Percentiles rank a stretch among this genome's conserved stretches.
Evolutionary conservation across 169 alveolate species (phyloP).

Genomic region (Plasmodium coatneyi): DNA sequence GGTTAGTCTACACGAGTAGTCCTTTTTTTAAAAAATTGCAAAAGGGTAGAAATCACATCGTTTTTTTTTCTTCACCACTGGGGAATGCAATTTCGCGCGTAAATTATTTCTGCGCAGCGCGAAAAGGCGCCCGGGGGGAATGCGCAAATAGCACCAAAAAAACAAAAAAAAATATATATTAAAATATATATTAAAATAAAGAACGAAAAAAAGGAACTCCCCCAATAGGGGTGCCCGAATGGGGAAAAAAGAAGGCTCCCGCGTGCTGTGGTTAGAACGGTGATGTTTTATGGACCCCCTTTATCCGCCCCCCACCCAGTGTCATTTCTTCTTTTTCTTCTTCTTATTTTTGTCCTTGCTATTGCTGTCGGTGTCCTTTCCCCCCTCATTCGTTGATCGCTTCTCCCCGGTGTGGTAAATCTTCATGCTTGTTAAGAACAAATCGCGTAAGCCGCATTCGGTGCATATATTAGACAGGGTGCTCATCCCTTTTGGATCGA

Average conservation of each 20-base stretch:
- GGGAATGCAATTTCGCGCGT: constrained; percentile 18
- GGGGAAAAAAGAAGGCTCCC: background rate
- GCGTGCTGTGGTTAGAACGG: background rate
- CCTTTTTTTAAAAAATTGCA: background rate
- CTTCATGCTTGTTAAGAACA: constrained; percentile 82
- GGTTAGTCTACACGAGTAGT: background rate
- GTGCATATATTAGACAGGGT: constrained; percentile 77
- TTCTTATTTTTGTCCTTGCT: constrained; percentile 23
- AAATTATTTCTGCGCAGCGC: constrained; percentile 11
- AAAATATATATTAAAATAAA: background rate
- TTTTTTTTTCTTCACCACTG: background rate
- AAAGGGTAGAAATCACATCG: background rate
- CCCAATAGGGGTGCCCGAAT: background rate
- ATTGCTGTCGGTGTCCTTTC: background rate
- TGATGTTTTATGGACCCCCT: background rate
- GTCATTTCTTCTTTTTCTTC: constrained; percentile 8
- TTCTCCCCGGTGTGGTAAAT: constrained; percentile 55
- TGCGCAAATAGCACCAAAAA: background rate
- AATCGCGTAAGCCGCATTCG: constrained; percentile 77
- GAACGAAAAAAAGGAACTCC: background rate
- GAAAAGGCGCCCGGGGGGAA: background rate
- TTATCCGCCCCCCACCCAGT: background rate
- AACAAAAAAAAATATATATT: background rate
- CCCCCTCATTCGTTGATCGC: background rate
- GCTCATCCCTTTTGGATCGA: constrained; percentile 78